Evolutionary conservation across 495 filamentous ascomycete genomes (phyloP).

Genomic region (Penicillium nucicola): DNA sequence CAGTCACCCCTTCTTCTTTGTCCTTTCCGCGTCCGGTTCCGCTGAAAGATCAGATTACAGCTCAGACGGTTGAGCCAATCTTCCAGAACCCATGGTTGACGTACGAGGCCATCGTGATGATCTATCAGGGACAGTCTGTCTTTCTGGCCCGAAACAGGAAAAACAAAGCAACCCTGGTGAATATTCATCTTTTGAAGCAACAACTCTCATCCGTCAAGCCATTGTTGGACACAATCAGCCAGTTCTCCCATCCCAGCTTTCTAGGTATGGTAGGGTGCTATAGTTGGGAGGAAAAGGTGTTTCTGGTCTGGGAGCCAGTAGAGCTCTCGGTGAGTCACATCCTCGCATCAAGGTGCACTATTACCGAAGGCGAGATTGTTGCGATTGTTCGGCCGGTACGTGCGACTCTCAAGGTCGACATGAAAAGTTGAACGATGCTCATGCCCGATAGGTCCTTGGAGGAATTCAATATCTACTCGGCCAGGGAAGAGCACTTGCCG

Average conservation of each 20-base stretch:
- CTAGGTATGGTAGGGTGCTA: background rate
- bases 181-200: background rate
- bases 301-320: slow-evolving; percentile 5
- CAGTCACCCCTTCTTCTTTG: background rate
- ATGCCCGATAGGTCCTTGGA: background rate
- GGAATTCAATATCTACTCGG: slow-evolving; percentile 1
- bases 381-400: slow-evolving; percentile 1
- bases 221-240: background rate
- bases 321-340: slow-evolving; percentile 3
- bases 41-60: background rate
- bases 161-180: slow-evolving; percentile 1
- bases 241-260: background rate
- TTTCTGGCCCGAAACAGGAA: background rate
- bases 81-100: background rate
- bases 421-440: background rate
- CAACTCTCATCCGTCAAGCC: background rate
- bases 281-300: background rate
- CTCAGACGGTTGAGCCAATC: background rate
- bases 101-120: background rate
- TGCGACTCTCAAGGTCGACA: background rate
- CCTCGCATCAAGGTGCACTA: background rate
- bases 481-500: background rate
- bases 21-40: background rate
- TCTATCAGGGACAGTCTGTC: background rate
- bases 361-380: slow-evolving; percentile 1